A percentile compares a stretch with the other conserved stretches of the same genome.
These are phyloP conservation scores for Tetrahymena elliotti DNA, from an alignment of 73 alveolate genomes.

Conservation along the genomic window DNA sequence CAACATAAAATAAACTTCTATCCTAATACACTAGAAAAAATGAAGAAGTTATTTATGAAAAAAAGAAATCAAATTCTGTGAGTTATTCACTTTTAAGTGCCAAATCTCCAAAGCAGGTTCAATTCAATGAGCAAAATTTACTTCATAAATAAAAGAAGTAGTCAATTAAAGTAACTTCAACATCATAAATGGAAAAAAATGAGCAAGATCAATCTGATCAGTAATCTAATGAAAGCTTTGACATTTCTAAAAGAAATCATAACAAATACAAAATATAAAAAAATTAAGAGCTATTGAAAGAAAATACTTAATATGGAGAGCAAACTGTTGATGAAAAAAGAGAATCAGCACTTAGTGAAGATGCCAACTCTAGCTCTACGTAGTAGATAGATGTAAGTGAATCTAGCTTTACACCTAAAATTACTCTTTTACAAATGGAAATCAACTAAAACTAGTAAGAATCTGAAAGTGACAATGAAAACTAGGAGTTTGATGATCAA, in stretches of 20 bases:
- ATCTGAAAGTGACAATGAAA: neutral
- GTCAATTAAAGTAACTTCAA: neutral
- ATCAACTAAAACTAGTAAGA: neutral
- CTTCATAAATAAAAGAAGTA: neutral
- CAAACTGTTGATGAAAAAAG: neutral
- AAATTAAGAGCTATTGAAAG: neutral
- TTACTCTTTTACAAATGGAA: neutral
- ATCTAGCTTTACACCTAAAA: neutral
- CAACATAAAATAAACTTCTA: neutral
- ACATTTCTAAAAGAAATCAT: neutral
- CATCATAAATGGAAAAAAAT: neutral
- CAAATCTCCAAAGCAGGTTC: neutral
- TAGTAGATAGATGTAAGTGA: neutral
- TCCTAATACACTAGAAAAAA: neutral
- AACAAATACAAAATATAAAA: neutral
- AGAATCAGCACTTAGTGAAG: neutral
- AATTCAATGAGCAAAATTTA: neutral
- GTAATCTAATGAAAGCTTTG: neutral
- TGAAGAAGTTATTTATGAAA: neutral
- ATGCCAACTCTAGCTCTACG: neutral
- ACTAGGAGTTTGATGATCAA: neutral
- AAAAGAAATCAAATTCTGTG: neutral
- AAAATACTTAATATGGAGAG: neutral
- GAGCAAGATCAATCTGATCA: neutral
- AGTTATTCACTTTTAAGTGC: neutral